phyloP scores from a whole-genome alignment of 2,329 filamentous ascomycete genomes.

The Colletotrichum sp. region DNA sequence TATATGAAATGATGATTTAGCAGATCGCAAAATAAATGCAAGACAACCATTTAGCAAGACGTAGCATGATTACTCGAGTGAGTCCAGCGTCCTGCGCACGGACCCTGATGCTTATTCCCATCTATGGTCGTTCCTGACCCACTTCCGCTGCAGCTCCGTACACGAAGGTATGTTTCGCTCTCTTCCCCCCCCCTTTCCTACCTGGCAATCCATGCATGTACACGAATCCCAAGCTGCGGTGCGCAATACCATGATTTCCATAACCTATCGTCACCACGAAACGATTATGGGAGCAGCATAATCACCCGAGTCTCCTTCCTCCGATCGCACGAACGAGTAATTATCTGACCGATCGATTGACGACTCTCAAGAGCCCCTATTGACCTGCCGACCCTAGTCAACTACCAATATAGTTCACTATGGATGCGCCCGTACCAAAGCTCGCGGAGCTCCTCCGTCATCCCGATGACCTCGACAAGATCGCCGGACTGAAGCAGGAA shows the following conservation, averaged over 20 bases:
- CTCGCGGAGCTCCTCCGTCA: slow-evolving; percentile 93
- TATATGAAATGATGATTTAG: background rate
- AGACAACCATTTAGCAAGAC: background rate
- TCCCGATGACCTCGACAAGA: slow-evolving; percentile 97
- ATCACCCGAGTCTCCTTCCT: background rate
- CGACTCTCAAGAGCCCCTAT: background rate
- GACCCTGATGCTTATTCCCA: background rate
- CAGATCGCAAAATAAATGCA: background rate
- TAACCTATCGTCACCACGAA: background rate
- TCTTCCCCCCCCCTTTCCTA: background rate
- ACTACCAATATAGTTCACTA: slow-evolving; percentile 32
- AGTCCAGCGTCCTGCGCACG: background rate
- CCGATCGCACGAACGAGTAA: background rate
- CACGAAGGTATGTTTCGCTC: background rate
- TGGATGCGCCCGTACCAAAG: slow-evolving; percentile 75
- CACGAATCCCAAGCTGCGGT: slow-evolving; percentile 7
- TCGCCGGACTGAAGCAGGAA: slow-evolving; percentile 85
- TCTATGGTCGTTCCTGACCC: background rate
- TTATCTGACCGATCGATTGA: background rate
- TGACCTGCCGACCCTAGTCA: background rate
- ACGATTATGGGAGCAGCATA: background rate
- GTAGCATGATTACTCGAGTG: background rate
- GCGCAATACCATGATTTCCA: slow-evolving; percentile 1
- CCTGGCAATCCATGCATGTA: background rate
- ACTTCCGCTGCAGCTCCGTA: background rate